Conservation (phyloP, 441 rosid genomes). For the Populus hybrid region DNA sequence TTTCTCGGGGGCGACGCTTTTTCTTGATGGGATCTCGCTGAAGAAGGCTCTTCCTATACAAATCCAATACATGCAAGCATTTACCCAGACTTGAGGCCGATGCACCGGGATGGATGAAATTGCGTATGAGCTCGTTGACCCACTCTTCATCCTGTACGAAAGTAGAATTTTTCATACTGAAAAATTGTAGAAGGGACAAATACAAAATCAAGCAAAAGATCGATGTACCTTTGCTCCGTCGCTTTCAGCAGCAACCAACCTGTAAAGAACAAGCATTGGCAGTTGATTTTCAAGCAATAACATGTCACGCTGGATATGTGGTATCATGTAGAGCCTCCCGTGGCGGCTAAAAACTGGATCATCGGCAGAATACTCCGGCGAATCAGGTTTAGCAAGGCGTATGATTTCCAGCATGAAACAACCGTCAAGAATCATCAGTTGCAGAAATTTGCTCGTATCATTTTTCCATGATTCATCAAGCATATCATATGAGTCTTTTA, state of each 20-base stretch:
- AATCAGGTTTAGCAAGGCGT: not conserved
- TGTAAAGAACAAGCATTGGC: too few relatives aligned
- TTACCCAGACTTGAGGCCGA: constrained; percentile 12
- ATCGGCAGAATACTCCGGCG: too few relatives aligned
- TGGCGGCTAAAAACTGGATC: too few relatives aligned
- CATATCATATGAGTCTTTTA: constrained; percentile 32
- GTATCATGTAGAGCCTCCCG: too few relatives aligned
- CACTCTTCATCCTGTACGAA: constrained; percentile 33
- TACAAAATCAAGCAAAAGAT: too few relatives aligned
- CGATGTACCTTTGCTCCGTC: too few relatives aligned
- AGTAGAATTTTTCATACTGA: not conserved
- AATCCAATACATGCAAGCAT: constrained; percentile 45
- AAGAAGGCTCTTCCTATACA: constrained; percentile 31
- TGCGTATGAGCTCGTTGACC: constrained; percentile 34
- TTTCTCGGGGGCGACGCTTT: not conserved
- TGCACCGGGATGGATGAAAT: constrained; percentile 25
- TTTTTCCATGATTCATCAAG: constrained; percentile 25
- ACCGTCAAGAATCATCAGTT: constrained; percentile 48
- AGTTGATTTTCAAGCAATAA: too few relatives aligned
- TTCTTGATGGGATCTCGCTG: constrained; percentile 5
- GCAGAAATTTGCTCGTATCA: constrained; percentile 17
- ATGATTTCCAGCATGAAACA: constrained; percentile 55
- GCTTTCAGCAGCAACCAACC: too few relatives aligned
- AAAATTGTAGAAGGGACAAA: not conserved
- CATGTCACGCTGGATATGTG: too few relatives aligned